These are phyloP conservation scores for Cladobotryum mycophilum DNA, from an alignment of 2,329 filamentous ascomycete genomes.

Conservation along the genomic window DNA sequence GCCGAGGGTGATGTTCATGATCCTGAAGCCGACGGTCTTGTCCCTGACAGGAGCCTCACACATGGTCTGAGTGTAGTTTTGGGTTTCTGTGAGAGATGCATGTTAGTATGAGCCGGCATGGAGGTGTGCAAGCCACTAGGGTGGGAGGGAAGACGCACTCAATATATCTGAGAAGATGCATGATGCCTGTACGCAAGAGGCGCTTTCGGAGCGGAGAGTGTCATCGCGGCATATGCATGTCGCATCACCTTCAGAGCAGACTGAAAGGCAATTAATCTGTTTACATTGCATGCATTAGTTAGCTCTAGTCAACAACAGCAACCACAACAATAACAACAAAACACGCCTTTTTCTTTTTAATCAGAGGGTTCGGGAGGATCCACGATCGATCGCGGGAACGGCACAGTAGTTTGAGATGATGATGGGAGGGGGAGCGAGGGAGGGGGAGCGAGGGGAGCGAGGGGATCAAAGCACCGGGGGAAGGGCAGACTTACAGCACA, in stretches of 20 bases:
- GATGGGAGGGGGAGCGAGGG: no score
- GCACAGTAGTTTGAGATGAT: no score
- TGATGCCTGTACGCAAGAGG: conserved; percentile 3
- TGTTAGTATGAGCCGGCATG: background rate
- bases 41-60: conserved; percentile 2
- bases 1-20: conserved; percentile 13
- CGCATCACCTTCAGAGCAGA: conserved; percentile 1
- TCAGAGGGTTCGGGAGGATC: no score
- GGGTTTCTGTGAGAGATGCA: background rate
- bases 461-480: no score
- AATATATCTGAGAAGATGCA: conserved; percentile 6
- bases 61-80: background rate
- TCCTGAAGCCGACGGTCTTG: background rate
- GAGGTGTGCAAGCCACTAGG: background rate
- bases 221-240: conserved; percentile 5
- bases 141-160: background rate
- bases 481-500: no score
- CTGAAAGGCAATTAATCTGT: conserved; percentile 2
- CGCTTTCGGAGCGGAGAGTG: background rate
- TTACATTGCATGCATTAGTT: no score
- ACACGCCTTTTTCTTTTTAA: no score
- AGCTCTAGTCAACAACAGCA: no score
- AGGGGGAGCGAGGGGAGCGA: no score
- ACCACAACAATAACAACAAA: no score
- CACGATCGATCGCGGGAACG: no score